Conservation (phyloP, 176 grass and related monocot genomes). For the Phyllostachys edulis region DNA sequence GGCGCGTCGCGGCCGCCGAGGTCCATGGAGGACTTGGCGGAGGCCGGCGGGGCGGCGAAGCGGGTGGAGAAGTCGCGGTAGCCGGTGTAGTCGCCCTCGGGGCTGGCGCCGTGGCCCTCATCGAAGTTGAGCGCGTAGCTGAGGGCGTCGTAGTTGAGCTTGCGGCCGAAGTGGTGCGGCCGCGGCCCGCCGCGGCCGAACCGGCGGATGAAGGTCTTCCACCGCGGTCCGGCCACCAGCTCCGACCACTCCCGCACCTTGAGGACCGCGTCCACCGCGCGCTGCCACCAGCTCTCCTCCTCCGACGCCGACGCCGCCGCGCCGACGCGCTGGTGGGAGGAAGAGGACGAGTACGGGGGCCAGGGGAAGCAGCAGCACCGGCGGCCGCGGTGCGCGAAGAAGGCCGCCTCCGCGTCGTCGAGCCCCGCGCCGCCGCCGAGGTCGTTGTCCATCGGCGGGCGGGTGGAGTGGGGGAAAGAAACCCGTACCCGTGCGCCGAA, state of each 20-base stretch:
- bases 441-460: slow-evolving; percentile 35
- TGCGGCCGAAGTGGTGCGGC: slow-evolving; percentile 35
- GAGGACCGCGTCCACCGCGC: slow-evolving; percentile 44
- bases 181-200: slow-evolving; percentile 59
- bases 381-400: slow-evolving; percentile 40
- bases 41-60: slow-evolving; percentile 56
- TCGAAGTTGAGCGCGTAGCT: slow-evolving; percentile 97
- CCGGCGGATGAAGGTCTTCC: slow-evolving; percentile 97
- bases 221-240: slow-evolving; percentile 76
- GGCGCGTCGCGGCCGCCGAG: slow-evolving; percentile 67
- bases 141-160: slow-evolving; percentile 79
- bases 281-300: slow-evolving; percentile 46
- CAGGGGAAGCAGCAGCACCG: slow-evolving; percentile 59
- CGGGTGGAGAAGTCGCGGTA: slow-evolving; percentile 89
- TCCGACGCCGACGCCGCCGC: neutral
- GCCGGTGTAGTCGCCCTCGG: slow-evolving; percentile 54
- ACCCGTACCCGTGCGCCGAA: neutral
- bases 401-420: slow-evolving; percentile 51
- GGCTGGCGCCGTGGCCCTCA: slow-evolving; percentile 66
- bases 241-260: slow-evolving; percentile 98
- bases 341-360: slow-evolving; percentile 25
- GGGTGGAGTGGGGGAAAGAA: neutral
- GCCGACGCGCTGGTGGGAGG: slow-evolving; percentile 35
- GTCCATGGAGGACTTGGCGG: slow-evolving; percentile 76
- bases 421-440: slow-evolving; percentile 31